Evolutionary conservation across 225 moss, liverwort and hornwort genomes (phyloP).

Genomic region (Anthoceros angustus): DNA sequence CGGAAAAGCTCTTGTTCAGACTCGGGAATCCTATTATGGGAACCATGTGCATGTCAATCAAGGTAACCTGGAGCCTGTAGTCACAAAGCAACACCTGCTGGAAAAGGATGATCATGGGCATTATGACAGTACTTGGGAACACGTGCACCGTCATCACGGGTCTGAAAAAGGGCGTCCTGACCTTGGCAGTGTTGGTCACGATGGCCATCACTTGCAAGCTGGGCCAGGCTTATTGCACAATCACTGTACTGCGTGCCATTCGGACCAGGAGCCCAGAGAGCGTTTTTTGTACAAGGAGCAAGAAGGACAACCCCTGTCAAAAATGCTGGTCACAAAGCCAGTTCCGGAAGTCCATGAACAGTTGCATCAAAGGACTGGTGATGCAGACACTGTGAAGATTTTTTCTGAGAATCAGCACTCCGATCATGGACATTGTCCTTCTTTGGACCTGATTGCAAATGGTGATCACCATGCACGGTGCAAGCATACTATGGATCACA

Average conservation of each 20-base stretch:
- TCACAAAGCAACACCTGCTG: too few species aligned
- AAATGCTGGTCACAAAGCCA: not conserved
- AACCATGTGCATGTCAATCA: not conserved
- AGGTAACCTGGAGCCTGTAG: too few species aligned
- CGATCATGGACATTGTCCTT: not conserved
- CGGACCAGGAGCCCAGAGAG: not conserved
- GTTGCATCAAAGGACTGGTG: not conserved
- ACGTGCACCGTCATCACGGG: too few species aligned
- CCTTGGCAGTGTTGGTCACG: too few species aligned
- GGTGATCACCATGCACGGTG: slow-evolving; percentile 7
- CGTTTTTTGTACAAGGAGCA: not conserved
- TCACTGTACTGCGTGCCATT: not conserved
- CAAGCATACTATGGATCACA: not conserved
- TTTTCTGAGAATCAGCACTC: not conserved
- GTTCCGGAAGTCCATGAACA: not conserved
- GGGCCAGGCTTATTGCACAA: not conserved
- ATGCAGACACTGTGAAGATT: not conserved
- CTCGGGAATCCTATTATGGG: slow-evolving; percentile 1
- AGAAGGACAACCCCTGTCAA: not conserved
- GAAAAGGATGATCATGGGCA: too few species aligned
- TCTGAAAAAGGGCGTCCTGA: too few species aligned
- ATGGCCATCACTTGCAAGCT: too few species aligned
- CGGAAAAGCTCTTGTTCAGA: not conserved
- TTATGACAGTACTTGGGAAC: too few species aligned
- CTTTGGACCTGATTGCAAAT: not conserved